These are phyloP conservation scores for Pulveroboletus sp. DNA, from an alignment of 768 basidiomycete genomes.

Conservation along the genomic window DNA sequence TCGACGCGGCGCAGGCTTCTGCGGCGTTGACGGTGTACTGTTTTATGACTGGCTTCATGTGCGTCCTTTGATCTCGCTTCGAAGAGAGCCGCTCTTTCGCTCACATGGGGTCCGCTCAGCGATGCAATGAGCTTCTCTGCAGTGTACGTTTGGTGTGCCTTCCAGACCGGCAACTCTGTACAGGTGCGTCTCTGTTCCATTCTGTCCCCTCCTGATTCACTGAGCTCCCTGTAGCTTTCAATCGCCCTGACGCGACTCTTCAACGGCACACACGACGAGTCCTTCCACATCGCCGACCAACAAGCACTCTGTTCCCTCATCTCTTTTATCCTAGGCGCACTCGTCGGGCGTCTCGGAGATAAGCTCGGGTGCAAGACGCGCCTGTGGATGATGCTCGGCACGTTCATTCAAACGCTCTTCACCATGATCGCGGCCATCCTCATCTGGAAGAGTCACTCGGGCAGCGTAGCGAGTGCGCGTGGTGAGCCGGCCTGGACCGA, in stretches of 20 bases:
- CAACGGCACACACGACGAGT: conserved; percentile 43
- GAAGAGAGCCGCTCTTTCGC: not conserved
- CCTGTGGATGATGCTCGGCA: conserved; percentile 67
- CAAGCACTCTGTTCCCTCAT: conserved; percentile 80
- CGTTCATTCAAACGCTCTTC: conserved; percentile 68
- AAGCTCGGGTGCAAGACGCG: conserved; percentile 68
- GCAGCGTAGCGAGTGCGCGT: conserved; percentile 47
- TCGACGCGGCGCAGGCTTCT: conserved; percentile 33
- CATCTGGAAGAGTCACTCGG: conserved; percentile 65
- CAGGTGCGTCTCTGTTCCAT: conserved; percentile 38
- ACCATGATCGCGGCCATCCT: conserved; percentile 69
- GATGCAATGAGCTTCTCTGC: conserved; percentile 74
- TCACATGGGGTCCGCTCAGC: conserved; percentile 30
- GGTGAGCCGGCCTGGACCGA: conserved; percentile 70
- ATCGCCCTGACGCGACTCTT: conserved; percentile 83
- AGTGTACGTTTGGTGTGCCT: conserved; percentile 80
- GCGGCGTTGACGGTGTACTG: conserved; percentile 60
- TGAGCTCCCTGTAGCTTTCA: conserved; percentile 47
- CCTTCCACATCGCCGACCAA: conserved; percentile 77
- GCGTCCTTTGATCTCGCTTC: conserved; percentile 21
- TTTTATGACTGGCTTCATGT: conserved; percentile 82
- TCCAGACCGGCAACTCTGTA: conserved; percentile 76
- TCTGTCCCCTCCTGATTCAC: not conserved
- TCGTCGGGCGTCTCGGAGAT: conserved; percentile 81
- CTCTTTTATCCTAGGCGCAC: conserved; percentile 74